Conservation (phyloP, 1,284 basidiomycete genomes). For the Sanghuangporus weigelae region DNA sequence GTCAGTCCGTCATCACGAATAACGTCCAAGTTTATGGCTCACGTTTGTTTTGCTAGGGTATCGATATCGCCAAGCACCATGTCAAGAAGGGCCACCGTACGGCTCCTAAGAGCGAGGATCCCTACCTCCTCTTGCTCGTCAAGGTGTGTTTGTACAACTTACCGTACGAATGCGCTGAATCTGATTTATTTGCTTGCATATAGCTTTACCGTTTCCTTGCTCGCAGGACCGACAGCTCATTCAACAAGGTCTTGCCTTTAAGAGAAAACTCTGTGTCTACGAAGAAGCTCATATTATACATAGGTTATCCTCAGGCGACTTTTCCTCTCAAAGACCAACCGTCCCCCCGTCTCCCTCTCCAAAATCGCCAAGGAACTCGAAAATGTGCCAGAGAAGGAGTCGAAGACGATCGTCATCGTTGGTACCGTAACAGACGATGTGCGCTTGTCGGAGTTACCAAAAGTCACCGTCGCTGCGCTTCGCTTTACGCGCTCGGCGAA, state of each 20-base stretch:
- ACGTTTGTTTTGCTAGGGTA: constrained; percentile 66
- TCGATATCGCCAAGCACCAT: constrained; percentile 96
- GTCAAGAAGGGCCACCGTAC: constrained; percentile 97
- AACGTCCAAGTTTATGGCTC: constrained; percentile 20
- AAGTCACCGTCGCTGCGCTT: constrained; percentile 91
- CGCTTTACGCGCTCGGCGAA: constrained; percentile 92
- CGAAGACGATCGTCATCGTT: constrained; percentile 88
- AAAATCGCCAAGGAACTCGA: constrained; percentile 81
- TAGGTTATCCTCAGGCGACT: constrained; percentile 93
- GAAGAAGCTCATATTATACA: constrained; percentile 14
- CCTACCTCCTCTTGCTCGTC: constrained; percentile 96
- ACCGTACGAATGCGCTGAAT: neutral
- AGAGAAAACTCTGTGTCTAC: neutral
- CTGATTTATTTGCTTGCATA: constrained; percentile 5
- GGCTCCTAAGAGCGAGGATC: constrained; percentile 98
- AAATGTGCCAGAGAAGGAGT: constrained; percentile 61
- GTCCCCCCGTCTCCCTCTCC: constrained; percentile 93
- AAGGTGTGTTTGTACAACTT: constrained; percentile 57
- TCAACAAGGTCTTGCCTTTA: constrained; percentile 79
- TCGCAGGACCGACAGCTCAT: constrained; percentile 90
- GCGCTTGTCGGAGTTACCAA: constrained; percentile 84
- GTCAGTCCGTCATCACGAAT: constrained; percentile 51
- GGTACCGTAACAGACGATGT: constrained; percentile 96
- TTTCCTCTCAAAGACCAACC: constrained; percentile 97
- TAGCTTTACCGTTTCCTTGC: constrained; percentile 99